Percentiles rank a stretch among this genome's conserved stretches.
Conservation (phyloP, 495 filamentous ascomycete genomes). For the Penicillium salamii region DNA sequence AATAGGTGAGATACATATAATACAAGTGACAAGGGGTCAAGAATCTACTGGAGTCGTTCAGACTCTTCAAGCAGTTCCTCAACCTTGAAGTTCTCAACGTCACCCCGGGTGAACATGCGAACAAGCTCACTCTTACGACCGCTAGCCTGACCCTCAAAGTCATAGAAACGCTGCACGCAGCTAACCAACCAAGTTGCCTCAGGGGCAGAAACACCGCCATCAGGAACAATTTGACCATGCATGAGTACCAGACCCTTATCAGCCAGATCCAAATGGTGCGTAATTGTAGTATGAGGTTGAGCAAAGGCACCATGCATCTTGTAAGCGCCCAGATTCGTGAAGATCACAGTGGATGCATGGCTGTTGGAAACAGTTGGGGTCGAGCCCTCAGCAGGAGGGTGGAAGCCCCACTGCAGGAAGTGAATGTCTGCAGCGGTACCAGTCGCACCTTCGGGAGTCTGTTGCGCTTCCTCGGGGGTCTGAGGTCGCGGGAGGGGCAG, state of each 20-base stretch:
- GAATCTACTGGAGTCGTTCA: conserved; percentile 56
- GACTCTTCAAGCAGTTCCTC: conserved; percentile 83
- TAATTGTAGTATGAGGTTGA: conserved; percentile 87
- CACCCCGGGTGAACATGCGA: conserved; percentile 77
- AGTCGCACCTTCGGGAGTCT: conserved; percentile 29
- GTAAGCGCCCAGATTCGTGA: conserved; percentile 88
- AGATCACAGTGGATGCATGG: conserved; percentile 76
- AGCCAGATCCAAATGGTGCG: conserved; percentile 79
- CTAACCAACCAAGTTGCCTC: conserved; percentile 89
- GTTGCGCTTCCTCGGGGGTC: conserved; percentile 13
- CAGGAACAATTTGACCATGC: conserved; percentile 74
- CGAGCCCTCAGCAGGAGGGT: conserved; percentile 81
- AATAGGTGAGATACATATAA: conserved; percentile 6
- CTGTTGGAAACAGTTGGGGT: conserved; percentile 40
- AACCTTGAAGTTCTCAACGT: conserved; percentile 68
- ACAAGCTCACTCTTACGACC: conserved; percentile 62
- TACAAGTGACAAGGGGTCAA: conserved; percentile 4
- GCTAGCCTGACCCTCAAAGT: conserved; percentile 51
- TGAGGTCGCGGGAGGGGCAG: conserved; percentile 74
- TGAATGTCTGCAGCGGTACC: conserved; percentile 43
- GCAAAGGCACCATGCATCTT: conserved; percentile 87
- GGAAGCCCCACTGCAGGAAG: conserved; percentile 65
- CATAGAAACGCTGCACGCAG: conserved; percentile 94
- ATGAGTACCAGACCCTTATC: conserved; percentile 77
- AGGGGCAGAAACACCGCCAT: conserved; percentile 70